A percentile compares a stretch with the other conserved stretches of the same genome.
phyloP scores from a whole-genome alignment of 2,329 filamentous ascomycete genomes.

The Westerdykella sp. region DNA sequence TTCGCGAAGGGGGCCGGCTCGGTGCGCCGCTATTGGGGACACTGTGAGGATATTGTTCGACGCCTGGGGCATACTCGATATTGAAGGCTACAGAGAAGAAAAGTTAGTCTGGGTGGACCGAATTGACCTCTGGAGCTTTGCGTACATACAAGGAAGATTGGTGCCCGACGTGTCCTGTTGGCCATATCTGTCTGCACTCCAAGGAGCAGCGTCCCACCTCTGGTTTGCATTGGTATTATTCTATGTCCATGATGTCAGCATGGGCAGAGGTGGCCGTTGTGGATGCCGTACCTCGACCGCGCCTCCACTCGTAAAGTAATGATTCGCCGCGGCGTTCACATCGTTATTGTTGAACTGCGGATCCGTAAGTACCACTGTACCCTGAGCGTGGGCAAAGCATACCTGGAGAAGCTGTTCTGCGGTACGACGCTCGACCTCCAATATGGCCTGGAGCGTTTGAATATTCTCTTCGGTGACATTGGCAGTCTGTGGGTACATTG shows the following conservation, averaged over 20 bases:
- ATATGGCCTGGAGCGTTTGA: no score
- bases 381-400: no score
- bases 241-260: background rate
- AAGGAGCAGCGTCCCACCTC: conserved; percentile 30
- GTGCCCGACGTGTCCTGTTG: conserved; percentile 11
- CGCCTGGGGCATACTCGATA: conserved; percentile 29
- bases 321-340: conserved; percentile 18
- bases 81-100: conserved; percentile 22
- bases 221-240: conserved; percentile 9
- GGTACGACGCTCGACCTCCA: no score
- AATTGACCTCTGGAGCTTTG: background rate
- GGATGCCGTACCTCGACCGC: conserved; percentile 1
- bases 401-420: no score
- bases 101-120: conserved; percentile 11
- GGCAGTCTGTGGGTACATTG: no score
- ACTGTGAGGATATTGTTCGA: conserved; percentile 29
- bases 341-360: conserved; percentile 21
- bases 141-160: conserved; percentile 24
- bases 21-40: conserved; percentile 29
- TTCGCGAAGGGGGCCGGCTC: conserved; percentile 32
- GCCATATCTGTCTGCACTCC: conserved; percentile 27
- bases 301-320: conserved; percentile 14
- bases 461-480: no score
- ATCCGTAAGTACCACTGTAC: no score
- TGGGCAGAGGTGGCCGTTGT: conserved; percentile 3